phyloP scores from a whole-genome alignment of 441 rosid species.

The Croton laevigatus region DNA sequence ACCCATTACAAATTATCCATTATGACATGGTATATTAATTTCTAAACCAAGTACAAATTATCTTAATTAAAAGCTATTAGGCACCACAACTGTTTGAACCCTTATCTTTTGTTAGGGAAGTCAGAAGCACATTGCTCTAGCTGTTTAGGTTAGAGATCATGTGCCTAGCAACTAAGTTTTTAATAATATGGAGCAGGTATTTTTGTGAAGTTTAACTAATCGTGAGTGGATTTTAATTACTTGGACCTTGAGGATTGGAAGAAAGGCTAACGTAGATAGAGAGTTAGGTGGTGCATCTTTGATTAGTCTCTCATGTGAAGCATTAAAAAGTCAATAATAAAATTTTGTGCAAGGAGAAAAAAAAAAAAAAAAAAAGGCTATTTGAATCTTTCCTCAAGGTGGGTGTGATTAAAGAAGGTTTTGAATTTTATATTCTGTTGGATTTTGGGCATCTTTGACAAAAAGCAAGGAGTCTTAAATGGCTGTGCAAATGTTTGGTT shows the following conservation, averaged over 20 bases:
- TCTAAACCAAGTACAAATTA: too few relatives aligned
- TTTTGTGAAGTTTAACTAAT: too few relatives aligned
- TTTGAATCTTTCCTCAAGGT: neutral
- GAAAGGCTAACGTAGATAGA: neutral
- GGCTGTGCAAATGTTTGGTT: neutral
- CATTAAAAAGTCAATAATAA: slow-evolving; percentile 4
- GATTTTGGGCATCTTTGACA: neutral
- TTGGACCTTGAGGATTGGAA: neutral
- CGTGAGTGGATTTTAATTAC: neutral
- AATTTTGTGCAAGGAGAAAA: neutral
- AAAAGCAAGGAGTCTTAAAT: neutral
- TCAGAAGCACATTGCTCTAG: too few relatives aligned
- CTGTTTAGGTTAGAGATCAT: too few relatives aligned
- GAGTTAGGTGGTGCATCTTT: neutral
- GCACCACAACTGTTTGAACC: neutral
- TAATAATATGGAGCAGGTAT: neutral
- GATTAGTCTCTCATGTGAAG: neutral
- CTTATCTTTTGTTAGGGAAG: neutral
- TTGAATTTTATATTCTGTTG: neutral
- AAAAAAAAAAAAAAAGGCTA: too few relatives aligned
- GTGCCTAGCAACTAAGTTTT: neutral
- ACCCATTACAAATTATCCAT: too few relatives aligned
- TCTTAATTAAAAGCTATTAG: too few relatives aligned
- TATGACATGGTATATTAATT: too few relatives aligned
- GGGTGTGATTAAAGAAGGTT: neutral